Percentiles rank a stretch among this genome's conserved stretches.
Conservation (phyloP, 148 eudicot species). For the Dianthus caryophyllus region DNA sequence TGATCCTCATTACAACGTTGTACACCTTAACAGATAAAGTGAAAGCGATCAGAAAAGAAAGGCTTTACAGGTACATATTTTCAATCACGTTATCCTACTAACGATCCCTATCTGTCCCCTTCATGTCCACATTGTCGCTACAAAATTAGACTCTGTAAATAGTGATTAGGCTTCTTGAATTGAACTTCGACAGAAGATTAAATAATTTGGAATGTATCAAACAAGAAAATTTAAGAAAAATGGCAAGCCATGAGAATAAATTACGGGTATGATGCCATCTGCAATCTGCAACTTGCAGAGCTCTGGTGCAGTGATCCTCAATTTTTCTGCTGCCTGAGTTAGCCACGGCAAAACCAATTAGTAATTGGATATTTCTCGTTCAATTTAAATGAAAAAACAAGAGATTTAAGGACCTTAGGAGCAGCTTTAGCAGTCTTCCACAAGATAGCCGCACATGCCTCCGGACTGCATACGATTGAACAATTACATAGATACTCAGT, state of each 20-base stretch:
- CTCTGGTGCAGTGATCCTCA: conserved; percentile 68
- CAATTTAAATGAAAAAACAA: conserved; percentile 9
- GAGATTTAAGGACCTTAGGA: conserved; percentile 49
- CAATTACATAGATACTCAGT: background rate
- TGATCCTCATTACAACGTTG: background rate
- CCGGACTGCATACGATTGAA: conserved; percentile 48
- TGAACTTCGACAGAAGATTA: no score
- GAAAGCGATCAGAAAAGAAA: background rate
- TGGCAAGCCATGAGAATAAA: background rate
- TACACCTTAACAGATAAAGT: background rate
- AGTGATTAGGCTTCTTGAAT: no score
- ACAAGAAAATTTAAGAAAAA: background rate
- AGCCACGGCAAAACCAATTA: conserved; percentile 12
- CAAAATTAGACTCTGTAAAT: background rate
- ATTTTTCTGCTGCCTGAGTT: conserved; percentile 77
- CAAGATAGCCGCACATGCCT: conserved; percentile 86
- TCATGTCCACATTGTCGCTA: background rate
- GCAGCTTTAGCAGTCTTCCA: conserved; percentile 78
- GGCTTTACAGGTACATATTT: background rate
- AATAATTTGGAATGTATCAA: no score
- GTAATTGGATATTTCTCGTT: background rate
- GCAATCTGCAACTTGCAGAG: conserved; percentile 58
- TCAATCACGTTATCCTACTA: background rate
- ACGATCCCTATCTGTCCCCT: background rate
- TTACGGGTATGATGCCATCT: conserved; percentile 66